Evolutionary conservation across 106 monocot genomes (phyloP).

Genomic region (Dendrobium huoshanense): DNA sequence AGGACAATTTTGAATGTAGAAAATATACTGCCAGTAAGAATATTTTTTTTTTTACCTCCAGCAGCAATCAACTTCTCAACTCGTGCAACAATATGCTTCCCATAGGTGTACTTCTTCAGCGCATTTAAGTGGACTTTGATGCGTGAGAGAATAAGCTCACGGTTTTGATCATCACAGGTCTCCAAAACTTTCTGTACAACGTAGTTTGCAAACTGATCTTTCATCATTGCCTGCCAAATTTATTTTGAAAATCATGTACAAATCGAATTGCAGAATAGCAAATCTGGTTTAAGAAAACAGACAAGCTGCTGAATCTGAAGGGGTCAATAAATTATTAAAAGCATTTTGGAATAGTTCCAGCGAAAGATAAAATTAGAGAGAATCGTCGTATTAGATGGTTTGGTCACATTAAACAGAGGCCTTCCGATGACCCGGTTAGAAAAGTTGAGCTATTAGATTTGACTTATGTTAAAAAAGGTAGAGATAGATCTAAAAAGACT

Average conservation of each 20-base stretch:
- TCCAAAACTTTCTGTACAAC: constrained; percentile 20
- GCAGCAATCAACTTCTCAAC: constrained; percentile 16
- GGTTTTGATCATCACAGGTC: constrained; percentile 15
- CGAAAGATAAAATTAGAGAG: too few species aligned
- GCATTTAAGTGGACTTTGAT: constrained; percentile 19
- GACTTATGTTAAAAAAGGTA: too few species aligned
- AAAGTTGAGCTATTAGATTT: too few species aligned
- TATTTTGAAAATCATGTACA: not conserved
- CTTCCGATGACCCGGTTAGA: too few species aligned
- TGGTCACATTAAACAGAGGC: too few species aligned
- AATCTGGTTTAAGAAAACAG: not conserved
- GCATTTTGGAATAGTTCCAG: too few species aligned
- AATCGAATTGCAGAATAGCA: not conserved
- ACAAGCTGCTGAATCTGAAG: too few species aligned
- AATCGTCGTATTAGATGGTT: too few species aligned
- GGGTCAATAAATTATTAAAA: too few species aligned
- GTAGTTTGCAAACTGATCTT: constrained; percentile 20
- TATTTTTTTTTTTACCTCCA: constrained; percentile 9
- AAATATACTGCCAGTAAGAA: not conserved
- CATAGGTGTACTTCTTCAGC: constrained; percentile 17
- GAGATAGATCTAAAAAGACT: too few species aligned
- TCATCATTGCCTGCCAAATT: constrained; percentile 18
- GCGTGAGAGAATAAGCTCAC: constrained; percentile 17
- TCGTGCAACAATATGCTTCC: constrained; percentile 18
- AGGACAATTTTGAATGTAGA: not conserved